Percentiles rank a stretch among this genome's conserved stretches.
Evolutionary conservation across 2,329 filamentous ascomycete genomes (phyloP).

Genomic region (Thermochaetoides dissita): DNA sequence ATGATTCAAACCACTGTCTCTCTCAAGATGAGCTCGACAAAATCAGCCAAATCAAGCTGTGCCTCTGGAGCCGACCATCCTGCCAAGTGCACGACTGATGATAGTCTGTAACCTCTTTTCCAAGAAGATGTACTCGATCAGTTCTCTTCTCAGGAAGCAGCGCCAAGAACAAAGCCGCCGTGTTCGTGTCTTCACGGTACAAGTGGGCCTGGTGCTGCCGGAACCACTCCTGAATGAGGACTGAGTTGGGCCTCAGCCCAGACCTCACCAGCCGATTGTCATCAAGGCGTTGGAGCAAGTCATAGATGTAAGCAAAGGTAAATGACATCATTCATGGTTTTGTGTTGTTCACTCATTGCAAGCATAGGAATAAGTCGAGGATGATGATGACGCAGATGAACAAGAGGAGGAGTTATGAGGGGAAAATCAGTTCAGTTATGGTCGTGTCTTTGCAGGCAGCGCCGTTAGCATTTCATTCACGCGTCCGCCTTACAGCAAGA

Average conservation of each 20-base stretch:
- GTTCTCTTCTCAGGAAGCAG: conserved; percentile 62
- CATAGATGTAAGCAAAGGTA: conserved; percentile 56
- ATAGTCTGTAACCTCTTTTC: conserved; percentile 46
- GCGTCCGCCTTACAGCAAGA: neutral
- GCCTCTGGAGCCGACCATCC: conserved; percentile 44
- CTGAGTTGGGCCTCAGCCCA: conserved; percentile 19
- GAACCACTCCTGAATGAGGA: conserved; percentile 54
- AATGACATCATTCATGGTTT: conserved; percentile 38
- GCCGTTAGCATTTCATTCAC: neutral
- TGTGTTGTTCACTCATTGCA: too few species aligned
- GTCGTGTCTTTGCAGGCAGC: neutral
- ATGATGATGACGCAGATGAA: neutral
- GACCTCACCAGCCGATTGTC: conserved; percentile 22
- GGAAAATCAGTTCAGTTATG: too few species aligned
- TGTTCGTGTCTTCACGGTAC: conserved; percentile 40
- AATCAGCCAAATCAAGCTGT: conserved; percentile 56
- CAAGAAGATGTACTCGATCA: conserved; percentile 64
- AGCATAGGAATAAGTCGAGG: too few species aligned
- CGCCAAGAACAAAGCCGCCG: conserved; percentile 56
- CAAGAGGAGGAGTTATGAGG: too few species aligned
- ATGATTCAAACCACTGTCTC: conserved; percentile 36
- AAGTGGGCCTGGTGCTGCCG: conserved; percentile 42
- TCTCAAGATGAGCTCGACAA: conserved; percentile 50
- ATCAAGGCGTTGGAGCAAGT: conserved; percentile 57
- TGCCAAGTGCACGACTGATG: conserved; percentile 51